These are phyloP conservation scores for Pelargonium citronellum DNA, from an alignment of 441 rosid genomes.

Conservation along the genomic window DNA sequence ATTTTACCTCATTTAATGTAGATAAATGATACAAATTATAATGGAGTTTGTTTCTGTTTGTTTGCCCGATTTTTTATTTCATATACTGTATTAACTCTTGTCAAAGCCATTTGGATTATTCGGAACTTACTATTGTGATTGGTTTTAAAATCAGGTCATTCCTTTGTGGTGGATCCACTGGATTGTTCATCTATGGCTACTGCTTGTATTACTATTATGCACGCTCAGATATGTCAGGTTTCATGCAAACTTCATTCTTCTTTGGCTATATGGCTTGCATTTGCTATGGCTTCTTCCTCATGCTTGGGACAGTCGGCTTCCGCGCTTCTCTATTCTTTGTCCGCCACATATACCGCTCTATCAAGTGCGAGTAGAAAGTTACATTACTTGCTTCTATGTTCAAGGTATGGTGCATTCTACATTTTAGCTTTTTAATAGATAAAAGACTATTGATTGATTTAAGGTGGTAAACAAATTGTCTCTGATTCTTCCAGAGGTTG, in stretches of 20 bases:
- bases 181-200: slow-evolving; percentile 38
- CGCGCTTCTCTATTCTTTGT: slow-evolving; percentile 43
- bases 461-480: background rate
- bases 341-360: slow-evolving; percentile 45
- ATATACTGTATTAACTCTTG: background rate
- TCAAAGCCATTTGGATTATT: background rate
- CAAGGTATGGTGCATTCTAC: background rate
- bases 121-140: background rate
- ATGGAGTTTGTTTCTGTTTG: background rate
- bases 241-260: slow-evolving; percentile 55
- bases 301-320: slow-evolving; percentile 46
- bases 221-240: slow-evolving; percentile 49
- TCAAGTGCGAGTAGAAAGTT: slow-evolving; percentile 43
- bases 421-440: background rate
- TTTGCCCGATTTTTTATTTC: background rate
- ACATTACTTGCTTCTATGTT: background rate
- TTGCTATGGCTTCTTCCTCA: slow-evolving; percentile 51
- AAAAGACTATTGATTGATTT: background rate
- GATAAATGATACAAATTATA: background rate
- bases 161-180: slow-evolving; percentile 49
- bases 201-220: slow-evolving; percentile 48
- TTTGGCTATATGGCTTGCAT: slow-evolving; percentile 53
- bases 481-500: background rate
- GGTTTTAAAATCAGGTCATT: slow-evolving; percentile 30
- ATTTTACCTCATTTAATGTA: background rate